phyloP scores from a whole-genome alignment of 2,329 filamentous ascomycete genomes.

The Fusarium penzigii region DNA sequence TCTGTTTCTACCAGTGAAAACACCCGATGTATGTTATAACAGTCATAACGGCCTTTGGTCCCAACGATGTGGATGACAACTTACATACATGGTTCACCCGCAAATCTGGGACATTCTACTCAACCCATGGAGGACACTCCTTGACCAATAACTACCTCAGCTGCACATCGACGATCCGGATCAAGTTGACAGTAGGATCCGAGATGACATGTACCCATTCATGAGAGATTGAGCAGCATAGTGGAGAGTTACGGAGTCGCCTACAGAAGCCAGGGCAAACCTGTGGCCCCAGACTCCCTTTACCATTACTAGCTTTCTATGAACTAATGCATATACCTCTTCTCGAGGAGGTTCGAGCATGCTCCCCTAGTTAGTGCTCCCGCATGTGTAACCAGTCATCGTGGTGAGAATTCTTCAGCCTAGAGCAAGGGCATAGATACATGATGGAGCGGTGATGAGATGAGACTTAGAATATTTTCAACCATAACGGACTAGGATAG shows the following conservation, averaged over 20 bases:
- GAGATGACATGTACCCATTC: background rate
- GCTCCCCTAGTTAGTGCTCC: background rate
- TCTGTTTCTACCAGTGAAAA: too few species aligned
- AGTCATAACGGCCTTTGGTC: too few species aligned
- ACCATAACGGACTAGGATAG: background rate
- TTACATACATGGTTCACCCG: too few species aligned
- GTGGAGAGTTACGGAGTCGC: too few species aligned
- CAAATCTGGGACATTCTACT: too few species aligned
- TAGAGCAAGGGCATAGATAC: background rate
- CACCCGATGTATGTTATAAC: too few species aligned
- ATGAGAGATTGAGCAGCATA: background rate
- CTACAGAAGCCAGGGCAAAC: too few species aligned
- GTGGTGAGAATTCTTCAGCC: conserved; percentile 4
- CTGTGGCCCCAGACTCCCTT: background rate
- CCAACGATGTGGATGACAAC: too few species aligned
- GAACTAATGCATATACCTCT: too few species aligned
- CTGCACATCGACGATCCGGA: background rate
- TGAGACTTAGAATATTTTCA: background rate
- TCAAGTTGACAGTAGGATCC: background rate
- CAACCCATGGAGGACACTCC: background rate
- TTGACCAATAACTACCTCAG: background rate
- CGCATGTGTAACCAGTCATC: background rate
- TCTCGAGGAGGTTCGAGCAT: background rate
- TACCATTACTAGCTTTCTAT: background rate
- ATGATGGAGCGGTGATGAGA: background rate